Evolutionary conservation across 2,329 filamentous ascomycete species (phyloP).

Genomic region (Bertia moriformis): DNA sequence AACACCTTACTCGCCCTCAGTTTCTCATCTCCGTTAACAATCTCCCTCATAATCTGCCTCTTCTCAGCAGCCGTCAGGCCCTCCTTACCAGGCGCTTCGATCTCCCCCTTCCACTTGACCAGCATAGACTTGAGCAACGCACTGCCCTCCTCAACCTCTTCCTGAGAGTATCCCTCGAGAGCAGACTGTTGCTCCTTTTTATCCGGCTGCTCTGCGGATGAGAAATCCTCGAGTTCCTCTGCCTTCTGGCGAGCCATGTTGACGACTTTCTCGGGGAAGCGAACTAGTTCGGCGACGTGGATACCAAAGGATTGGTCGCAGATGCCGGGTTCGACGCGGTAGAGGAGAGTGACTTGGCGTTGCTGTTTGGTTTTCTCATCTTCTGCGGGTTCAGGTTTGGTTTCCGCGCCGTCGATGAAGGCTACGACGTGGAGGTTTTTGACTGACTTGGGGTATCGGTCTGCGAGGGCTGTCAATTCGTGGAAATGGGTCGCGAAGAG

Average conservation of each 20-base stretch:
- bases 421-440: conserved; percentile 91
- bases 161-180: conserved; percentile 47
- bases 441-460: conserved; percentile 67
- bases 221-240: conserved; percentile 94
- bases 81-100: conserved; percentile 30
- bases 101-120: conserved; percentile 71
- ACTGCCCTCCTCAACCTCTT: conserved; percentile 82
- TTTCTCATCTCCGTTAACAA: conserved; percentile 61
- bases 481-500: conserved; percentile 98
- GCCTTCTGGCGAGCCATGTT: conserved; percentile 99
- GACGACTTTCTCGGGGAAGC: conserved; percentile 92
- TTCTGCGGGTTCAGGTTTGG: conserved; percentile 6
- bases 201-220: conserved; percentile 27
- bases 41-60: conserved; percentile 60
- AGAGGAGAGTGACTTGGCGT: conserved; percentile 83
- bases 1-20: conserved; percentile 56
- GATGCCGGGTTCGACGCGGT: conserved; percentile 89
- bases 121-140: conserved; percentile 71
- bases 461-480: conserved; percentile 80
- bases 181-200: conserved; percentile 18
- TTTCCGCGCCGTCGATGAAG: conserved; percentile 49
- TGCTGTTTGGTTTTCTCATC: conserved; percentile 25
- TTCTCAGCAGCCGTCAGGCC: conserved; percentile 59
- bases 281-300: conserved; percentile 89
- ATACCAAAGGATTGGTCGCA: conserved; percentile 98